A percentile compares a stretch with the other conserved stretches of the same genome.
Evolutionary conservation across 768 basidiomycete species (phyloP).

Genomic region (Trametes punicea): DNA sequence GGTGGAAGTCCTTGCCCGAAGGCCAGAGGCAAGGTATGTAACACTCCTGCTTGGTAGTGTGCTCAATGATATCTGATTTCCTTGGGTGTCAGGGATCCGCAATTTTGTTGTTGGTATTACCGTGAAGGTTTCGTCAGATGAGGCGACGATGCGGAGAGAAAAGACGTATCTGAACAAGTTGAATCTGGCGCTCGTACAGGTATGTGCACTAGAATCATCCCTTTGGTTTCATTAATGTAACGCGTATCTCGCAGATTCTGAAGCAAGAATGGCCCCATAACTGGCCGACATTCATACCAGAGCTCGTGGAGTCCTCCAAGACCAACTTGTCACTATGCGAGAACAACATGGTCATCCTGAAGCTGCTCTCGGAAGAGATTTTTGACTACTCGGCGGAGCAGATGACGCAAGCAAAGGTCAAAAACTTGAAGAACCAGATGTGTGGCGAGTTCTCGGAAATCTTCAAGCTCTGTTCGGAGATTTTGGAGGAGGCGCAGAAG

Average conservation of each 20-base stretch:
- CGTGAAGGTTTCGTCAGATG: slow-evolving; percentile 92
- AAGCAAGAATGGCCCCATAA: slow-evolving; percentile 99
- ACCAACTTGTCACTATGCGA: slow-evolving; percentile 95
- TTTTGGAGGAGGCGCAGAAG: slow-evolving; percentile 96
- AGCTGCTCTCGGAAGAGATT: slow-evolving; percentile 96
- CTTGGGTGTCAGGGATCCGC: slow-evolving; percentile 65
- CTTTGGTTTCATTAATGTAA: neutral
- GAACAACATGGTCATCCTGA: slow-evolving; percentile 99
- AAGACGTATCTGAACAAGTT: slow-evolving; percentile 96
- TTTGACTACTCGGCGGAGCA: slow-evolving; percentile 99
- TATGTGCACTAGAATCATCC: slow-evolving; percentile 27
- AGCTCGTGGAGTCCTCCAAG: slow-evolving; percentile 96
- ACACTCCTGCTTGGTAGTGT: neutral
- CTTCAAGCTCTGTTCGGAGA: slow-evolving; percentile 96
- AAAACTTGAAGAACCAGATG: slow-evolving; percentile 97
- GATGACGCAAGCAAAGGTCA: slow-evolving; percentile 97
- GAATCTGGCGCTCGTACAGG: slow-evolving; percentile 93
- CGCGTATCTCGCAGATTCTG: slow-evolving; percentile 62
- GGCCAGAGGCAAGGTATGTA: slow-evolving; percentile 82
- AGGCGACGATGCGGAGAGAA: slow-evolving; percentile 82
- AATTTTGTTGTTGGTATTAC: slow-evolving; percentile 95
- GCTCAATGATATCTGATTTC: neutral
- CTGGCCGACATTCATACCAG: slow-evolving; percentile 96
- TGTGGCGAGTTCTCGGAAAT: slow-evolving; percentile 96
- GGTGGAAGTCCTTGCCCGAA: slow-evolving; percentile 95